Percentiles rank a stretch among this genome's conserved stretches.
Conservation (phyloP, 306 rosid genomes). For the Sicyos baderoa region DNA sequence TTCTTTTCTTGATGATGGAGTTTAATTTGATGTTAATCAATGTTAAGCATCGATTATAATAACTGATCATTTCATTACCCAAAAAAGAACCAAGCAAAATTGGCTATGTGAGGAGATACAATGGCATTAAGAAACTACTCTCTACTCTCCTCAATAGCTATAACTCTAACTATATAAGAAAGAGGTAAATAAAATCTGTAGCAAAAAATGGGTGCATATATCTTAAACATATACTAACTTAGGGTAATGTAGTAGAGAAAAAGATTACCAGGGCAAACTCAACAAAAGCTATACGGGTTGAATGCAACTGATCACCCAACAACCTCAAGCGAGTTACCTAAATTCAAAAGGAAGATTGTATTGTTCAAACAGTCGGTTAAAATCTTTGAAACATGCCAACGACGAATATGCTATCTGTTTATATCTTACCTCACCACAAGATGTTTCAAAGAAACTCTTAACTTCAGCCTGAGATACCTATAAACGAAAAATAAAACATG, state of each 20-base stretch:
- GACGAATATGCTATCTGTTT: not conserved
- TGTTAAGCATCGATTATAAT: not conserved
- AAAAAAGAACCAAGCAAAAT: too few relatives aligned
- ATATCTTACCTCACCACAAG: conserved; percentile 81
- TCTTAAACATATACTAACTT: not conserved
- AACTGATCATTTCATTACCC: too few relatives aligned
- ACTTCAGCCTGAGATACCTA: conserved; percentile 93
- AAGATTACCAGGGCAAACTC: conserved; percentile 63
- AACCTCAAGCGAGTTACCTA: conserved; percentile 96
- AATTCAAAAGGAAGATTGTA: conserved; percentile 15
- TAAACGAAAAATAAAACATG: conserved; percentile 13
- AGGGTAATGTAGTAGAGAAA: not conserved
- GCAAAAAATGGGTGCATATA: not conserved
- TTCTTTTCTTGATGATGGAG: not conserved
- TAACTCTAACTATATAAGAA: conserved; percentile 1
- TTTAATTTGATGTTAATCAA: not conserved
- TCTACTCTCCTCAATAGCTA: not conserved
- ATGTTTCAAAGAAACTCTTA: conserved; percentile 75
- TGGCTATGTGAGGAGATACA: too few relatives aligned
- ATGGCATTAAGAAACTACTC: not conserved
- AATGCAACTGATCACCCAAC: conserved; percentile 92
- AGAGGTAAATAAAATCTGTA: not conserved
- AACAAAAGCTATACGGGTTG: conserved; percentile 97
- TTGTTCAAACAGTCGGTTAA: not conserved
- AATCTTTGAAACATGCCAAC: not conserved